Evolutionary conservation across 2,329 filamentous ascomycete species (phyloP).

Genomic region (Penicillium hordei): DNA sequence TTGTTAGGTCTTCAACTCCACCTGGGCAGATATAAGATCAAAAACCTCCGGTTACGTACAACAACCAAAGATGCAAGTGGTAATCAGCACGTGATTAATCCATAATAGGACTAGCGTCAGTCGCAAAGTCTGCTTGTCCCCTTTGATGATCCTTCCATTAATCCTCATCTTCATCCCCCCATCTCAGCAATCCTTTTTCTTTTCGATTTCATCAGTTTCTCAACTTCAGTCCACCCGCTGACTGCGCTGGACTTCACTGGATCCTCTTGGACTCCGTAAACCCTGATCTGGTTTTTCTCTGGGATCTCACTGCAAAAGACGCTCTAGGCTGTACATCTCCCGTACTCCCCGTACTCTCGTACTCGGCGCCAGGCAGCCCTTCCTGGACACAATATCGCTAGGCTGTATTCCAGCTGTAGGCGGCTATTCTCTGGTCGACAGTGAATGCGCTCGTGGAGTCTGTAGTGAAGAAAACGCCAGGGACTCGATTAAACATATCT

Average conservation of each 20-base stretch:
- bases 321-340: slow-evolving; percentile 33
- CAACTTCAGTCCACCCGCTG: slow-evolving; percentile 5
- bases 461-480: slow-evolving; percentile 39
- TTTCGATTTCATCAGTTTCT: slow-evolving; percentile 12
- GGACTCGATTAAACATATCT: slow-evolving; percentile 27
- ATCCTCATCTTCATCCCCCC: slow-evolving; percentile 11
- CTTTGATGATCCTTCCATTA: slow-evolving; percentile 13
- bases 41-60: neutral
- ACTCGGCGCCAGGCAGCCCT: slow-evolving; percentile 34
- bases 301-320: slow-evolving; percentile 22
- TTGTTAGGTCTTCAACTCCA: neutral
- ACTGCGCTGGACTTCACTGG: slow-evolving; percentile 4
- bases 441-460: slow-evolving; percentile 36
- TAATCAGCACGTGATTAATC: neutral
- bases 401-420: slow-evolving; percentile 44
- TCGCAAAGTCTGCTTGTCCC: slow-evolving; percentile 11
- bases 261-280: slow-evolving; percentile 27
- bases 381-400: slow-evolving; percentile 34
- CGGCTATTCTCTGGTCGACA: slow-evolving; percentile 33
- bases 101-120: neutral
- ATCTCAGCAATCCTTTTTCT: slow-evolving; percentile 14
- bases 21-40: neutral
- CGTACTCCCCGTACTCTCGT: slow-evolving; percentile 34
- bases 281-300: slow-evolving; percentile 19
- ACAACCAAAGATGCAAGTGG: neutral